Evolutionary conservation across 352 stramenopile species (phyloP).

Genomic region (Globisporangium barbulae): DNA sequence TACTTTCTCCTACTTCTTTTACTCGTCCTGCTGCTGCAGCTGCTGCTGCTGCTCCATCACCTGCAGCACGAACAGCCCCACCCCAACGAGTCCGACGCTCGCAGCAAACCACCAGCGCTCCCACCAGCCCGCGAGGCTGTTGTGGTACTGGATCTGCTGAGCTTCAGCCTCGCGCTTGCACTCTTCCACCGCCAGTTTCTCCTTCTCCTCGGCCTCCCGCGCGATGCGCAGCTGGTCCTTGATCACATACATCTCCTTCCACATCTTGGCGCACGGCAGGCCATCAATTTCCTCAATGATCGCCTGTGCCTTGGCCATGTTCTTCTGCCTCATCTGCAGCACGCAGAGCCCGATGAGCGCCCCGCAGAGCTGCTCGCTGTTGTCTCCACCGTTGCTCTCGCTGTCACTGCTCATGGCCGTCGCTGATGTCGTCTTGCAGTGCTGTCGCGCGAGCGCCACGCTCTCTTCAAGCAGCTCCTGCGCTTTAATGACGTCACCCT

Average conservation of each 20-base stretch:
- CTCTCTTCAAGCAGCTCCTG: slow-evolving; percentile 33
- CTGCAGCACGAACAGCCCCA: slow-evolving; percentile 11
- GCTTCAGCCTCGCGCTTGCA: background rate
- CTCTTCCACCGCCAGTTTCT: slow-evolving; percentile 5
- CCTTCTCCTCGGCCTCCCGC: slow-evolving; percentile 2
- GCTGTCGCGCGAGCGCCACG: slow-evolving; percentile 21
- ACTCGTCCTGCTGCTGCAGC: slow-evolving; percentile 8
- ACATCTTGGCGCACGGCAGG: slow-evolving; percentile 25
- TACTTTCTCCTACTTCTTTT: background rate
- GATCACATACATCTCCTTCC: slow-evolving; percentile 39
- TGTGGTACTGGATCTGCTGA: slow-evolving; percentile 5
- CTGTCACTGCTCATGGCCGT: background rate
- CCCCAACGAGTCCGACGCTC: slow-evolving; percentile 14
- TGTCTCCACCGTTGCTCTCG: background rate
- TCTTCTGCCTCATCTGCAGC: slow-evolving; percentile 43
- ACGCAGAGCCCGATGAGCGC: slow-evolving; percentile 55
- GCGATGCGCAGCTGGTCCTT: slow-evolving; percentile 31
- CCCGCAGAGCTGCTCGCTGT: slow-evolving; percentile 34
- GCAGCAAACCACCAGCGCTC: slow-evolving; percentile 20
- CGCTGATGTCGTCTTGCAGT: background rate
- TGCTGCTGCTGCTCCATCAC: slow-evolving; percentile 14
- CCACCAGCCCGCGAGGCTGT: slow-evolving; percentile 17
- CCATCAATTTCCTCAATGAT: slow-evolving; percentile 45
- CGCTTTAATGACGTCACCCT: slow-evolving; percentile 26
- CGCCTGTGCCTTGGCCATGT: slow-evolving; percentile 25